These are phyloP conservation scores for Forsythia viridissima DNA, from an alignment of 257 asterid species.

Conservation along the genomic window DNA sequence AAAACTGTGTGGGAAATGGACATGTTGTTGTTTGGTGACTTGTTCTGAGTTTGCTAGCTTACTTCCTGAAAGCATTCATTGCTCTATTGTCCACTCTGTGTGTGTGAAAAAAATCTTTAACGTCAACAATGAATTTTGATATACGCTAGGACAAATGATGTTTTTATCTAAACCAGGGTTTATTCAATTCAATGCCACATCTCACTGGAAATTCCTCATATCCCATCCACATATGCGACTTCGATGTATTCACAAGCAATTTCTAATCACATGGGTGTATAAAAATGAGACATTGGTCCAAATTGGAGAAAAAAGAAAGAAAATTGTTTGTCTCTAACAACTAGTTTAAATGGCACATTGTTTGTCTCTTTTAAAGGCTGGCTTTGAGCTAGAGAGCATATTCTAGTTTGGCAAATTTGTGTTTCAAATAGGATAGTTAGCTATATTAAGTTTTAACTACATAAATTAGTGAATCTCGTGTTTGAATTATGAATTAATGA, in stretches of 20 bases:
- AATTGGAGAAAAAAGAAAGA: constrained; percentile 10
- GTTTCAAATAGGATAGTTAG: too few species aligned
- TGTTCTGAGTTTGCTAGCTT: constrained; percentile 85
- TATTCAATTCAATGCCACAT: not conserved
- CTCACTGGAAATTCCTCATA: not conserved
- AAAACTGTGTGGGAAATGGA: constrained; percentile 4
- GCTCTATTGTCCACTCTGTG: constrained; percentile 20
- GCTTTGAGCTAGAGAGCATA: not conserved
- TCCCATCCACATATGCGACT: not conserved
- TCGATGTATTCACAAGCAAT: not conserved
- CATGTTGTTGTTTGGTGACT: constrained; percentile 99
- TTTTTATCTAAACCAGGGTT: constrained; percentile 7
- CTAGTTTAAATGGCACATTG: not conserved
- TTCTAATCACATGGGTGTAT: not conserved
- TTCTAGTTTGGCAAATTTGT: too few species aligned
- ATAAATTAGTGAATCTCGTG: too few species aligned
- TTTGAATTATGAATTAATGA: too few species aligned
- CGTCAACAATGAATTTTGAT: constrained; percentile 9
- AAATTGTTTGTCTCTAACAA: not conserved
- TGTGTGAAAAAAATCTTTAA: not conserved
- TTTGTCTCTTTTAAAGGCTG: not conserved
- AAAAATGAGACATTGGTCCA: constrained; percentile 12
- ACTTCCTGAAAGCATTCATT: constrained; percentile 93
- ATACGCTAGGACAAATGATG: not conserved
- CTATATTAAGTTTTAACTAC: too few species aligned